phyloP scores from a whole-genome alignment of 2,329 filamentous ascomycete species.

The Cladosporium oxysporum region DNA sequence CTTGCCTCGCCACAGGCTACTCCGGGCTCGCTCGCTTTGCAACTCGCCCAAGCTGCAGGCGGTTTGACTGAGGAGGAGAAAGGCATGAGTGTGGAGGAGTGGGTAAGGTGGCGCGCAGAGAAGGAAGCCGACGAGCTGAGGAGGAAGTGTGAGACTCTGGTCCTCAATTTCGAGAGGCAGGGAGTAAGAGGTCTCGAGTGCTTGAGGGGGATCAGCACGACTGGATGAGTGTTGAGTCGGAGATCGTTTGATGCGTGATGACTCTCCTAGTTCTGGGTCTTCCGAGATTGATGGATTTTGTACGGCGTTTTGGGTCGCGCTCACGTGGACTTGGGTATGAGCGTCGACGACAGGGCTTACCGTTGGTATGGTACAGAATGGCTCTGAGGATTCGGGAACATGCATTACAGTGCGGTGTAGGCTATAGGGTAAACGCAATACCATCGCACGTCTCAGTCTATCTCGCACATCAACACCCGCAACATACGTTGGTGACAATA shows the following conservation, averaged over 20 bases:
- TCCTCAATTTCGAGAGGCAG: conserved; percentile 80
- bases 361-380: not conserved
- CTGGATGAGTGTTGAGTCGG: not conserved
- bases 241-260: conserved; percentile 2
- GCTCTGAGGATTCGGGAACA: not conserved
- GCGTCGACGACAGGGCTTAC: not conserved
- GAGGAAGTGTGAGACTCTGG: conserved; percentile 78
- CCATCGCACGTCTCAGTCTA: not conserved
- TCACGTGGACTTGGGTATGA: not conserved
- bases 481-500: not conserved
- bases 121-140: conserved; percentile 78
- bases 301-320: not conserved
- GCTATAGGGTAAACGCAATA: not conserved
- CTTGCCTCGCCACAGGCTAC: conserved; percentile 42
- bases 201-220: conserved; percentile 64
- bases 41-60: conserved; percentile 53
- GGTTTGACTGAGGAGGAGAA: conserved; percentile 75
- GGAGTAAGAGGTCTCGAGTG: conserved; percentile 75
- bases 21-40: conserved; percentile 28
- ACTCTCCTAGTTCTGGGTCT: conserved; percentile 22
- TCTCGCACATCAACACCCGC: not conserved
- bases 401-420: not conserved
- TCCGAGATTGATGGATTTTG: not conserved
- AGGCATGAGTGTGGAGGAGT: conserved; percentile 90
- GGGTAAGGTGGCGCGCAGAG: conserved; percentile 80